Base-by-base conservation (phyloP, 352 stramenopile genomes). In the Phytopythium mirpurense region DNA sequence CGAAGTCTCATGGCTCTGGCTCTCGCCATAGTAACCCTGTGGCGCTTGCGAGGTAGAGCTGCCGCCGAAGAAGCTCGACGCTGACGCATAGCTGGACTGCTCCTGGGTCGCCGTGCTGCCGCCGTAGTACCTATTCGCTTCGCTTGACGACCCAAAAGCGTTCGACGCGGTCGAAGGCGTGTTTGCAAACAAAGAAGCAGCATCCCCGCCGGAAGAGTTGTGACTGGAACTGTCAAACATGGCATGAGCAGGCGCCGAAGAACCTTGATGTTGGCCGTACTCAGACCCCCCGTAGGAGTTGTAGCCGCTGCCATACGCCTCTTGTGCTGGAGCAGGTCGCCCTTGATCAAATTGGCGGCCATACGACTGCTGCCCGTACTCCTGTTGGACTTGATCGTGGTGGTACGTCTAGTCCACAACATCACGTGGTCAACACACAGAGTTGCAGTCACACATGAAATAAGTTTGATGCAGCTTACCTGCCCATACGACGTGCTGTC, bases 401-500 rank as follows among this genome's bases (percentile, higher is more conserved):
- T 34, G n/a, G 41, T 47, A 47, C 7, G 16, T 12, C 24, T 19
- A 47, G 32, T 2, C 21, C 29, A 19, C 40, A 45, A 12, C 15
- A 27, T 16, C 8, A 43, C 16, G 9, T 5, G 4, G 41, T 47
- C 41, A 47, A 12, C 27, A 23, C 7, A 41, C 34, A 41, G 0
- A 18, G 5, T 2, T 16, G 11, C 32, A 36, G 11, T 15, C 32
- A 15, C 6, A 15, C 7, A 36, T 10, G 6, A 15, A 16, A 34
- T 34, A 6, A 23, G 12, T 23, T n/a, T 19, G 15, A 14, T 41
- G 21, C 23, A 35, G n/a, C 38, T 21, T 78, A 78, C 68, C 66
- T 85, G 67, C 18, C 63, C 55, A 18, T 73, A 69, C 21, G 64
- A 52, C 31, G 76, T 65, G 44, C 67, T 42, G 24, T 29, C 36